Conservation (phyloP, 2,329 filamentous ascomycete species). For the Ilyonectria mors-panacis region DNA sequence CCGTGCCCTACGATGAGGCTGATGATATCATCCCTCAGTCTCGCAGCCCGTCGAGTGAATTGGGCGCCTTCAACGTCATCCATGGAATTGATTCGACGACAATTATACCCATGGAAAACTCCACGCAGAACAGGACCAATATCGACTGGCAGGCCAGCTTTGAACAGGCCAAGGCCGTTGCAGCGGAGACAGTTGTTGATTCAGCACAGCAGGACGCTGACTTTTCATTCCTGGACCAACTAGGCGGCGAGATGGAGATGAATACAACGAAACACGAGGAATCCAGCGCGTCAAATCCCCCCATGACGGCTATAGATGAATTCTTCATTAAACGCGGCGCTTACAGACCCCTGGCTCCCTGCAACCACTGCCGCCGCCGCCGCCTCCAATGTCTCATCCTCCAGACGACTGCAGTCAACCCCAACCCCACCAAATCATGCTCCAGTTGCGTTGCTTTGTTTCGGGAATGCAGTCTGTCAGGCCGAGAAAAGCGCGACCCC, state of each 20-base stretch:
- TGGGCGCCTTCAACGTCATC: constrained; percentile 8
- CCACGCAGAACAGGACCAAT: constrained; percentile 1
- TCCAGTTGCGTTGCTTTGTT: constrained; percentile 67
- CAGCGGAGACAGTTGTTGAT: constrained; percentile 7
- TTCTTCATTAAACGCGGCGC: constrained; percentile 60
- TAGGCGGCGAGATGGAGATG: constrained; percentile 29
- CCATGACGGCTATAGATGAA: constrained; percentile 51
- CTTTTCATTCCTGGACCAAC: constrained; percentile 43
- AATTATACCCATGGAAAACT: not conserved
- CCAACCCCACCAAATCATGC: constrained; percentile 63
- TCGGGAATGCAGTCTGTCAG: constrained; percentile 64
- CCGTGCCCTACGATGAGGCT: constrained; percentile 36
- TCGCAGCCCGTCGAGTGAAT: constrained; percentile 28
- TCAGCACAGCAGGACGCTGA: constrained; percentile 21
- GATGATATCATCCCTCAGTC: constrained; percentile 34
- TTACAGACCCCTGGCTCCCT: constrained; percentile 59
- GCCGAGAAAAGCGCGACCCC: constrained; percentile 59
- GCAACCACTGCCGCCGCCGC: constrained; percentile 59
- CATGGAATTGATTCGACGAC: not conserved
- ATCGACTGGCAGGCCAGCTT: constrained; percentile 44
- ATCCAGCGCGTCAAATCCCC: constrained; percentile 15
- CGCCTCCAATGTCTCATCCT: constrained; percentile 65
- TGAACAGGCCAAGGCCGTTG: constrained; percentile 32
- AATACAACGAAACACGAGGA: constrained; percentile 9
- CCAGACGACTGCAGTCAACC: constrained; percentile 62